Evolutionary conservation across 352 stramenopile genomes (phyloP), one percentile per base, ranked within the genome.

Genomic region (Phytophthora vignae): DNA sequence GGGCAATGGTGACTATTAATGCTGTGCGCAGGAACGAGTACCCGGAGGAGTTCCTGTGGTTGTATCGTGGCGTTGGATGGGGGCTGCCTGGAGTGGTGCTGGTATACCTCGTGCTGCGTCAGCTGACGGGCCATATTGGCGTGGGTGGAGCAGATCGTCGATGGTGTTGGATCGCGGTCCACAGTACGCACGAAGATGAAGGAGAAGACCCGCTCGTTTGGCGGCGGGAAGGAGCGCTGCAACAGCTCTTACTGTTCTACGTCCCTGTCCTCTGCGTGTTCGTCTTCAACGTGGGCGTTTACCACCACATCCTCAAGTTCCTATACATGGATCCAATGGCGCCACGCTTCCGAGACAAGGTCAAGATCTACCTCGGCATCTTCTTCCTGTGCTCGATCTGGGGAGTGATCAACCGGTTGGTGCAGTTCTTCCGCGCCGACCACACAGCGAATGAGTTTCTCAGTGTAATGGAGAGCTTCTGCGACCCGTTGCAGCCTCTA

Each of bases 151-250:
- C 87, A 6, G 87, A 94, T 60, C 87, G 87, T 1, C 81, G 73
- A 17, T 94, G 87, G 87, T 94, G 87, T 58, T 94, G 87, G 87
- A 91, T 94, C 60, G 78, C 85, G 3, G 80, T 87, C 1, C 83
- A 90, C 33, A 44, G 72, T 0, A 78, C 74, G 1, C 48, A 56
- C 42, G 60, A 74, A 60, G 67, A 69, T 31, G 25, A n/a, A 53
- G 59, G 52, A 60, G 63, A 81, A 9, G 68, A 89, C n/a, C 68
- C 72, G 10, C 29, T 56, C 5, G 40, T 69, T 2, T 94, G 84
- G 84, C 71, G 62, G 33, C 64, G 76, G 8, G 70, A 84, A 31
- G 87, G 87, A 22, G 87, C 87, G 27, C 33, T 73, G 44, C 84
- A 90, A 55, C 87, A 94, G 67, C 58, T 92, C 25, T 54, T 91